Base-by-base conservation (phyloP, 805 yeast species). In the Metschnikowia picachoensis region DNA sequence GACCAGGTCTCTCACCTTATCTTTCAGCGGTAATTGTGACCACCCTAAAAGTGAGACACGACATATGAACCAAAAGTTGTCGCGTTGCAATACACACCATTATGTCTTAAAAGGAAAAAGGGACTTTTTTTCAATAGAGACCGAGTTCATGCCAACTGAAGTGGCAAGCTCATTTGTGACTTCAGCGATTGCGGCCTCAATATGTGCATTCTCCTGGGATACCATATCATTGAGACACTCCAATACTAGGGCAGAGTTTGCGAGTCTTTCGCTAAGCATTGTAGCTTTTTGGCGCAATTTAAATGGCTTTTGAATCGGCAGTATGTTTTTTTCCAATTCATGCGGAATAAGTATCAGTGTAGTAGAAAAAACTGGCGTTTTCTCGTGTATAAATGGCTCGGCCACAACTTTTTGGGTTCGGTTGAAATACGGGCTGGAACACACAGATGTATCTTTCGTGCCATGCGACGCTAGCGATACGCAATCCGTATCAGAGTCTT, bases 161-260 rank as follows among this genome's bases (percentile, higher is more conserved):
- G n/a, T 29, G 6, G 38, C 46, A 4, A 65, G 38, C 11, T 51
- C 60, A 3, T 39, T 39, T 0, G 56, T 44, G 3, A 59, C 48
- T 7, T 46, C 43, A 9, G 41, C 40, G 32, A 65, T 41, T 27
- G 50, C 52, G 9, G 48, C 15, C 31, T 57, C 55, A 11, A 65
- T 58, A 20, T 37, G 39, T 10, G 47, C 49, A 12, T 46, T 57
- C 31, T 65, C 68, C 37, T 58, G 58, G 2, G 31, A 8, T 12
- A 57, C 39, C 65, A 65, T 63, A 30, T 64, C 67, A 31, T 48
- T 52, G 42, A 65, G 41, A 40, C 67, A 64, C 8, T 62, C 67
- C 13, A 65, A 48, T 35, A 65, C 48, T 16, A 49, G 48, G 8
- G 41, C 29, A 9, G 47, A 44, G 27, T 14, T 38, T 9, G 20